phyloP scores from a whole-genome alignment of 371 early-diverging fungal species.

The Mucor sp. region DNA sequence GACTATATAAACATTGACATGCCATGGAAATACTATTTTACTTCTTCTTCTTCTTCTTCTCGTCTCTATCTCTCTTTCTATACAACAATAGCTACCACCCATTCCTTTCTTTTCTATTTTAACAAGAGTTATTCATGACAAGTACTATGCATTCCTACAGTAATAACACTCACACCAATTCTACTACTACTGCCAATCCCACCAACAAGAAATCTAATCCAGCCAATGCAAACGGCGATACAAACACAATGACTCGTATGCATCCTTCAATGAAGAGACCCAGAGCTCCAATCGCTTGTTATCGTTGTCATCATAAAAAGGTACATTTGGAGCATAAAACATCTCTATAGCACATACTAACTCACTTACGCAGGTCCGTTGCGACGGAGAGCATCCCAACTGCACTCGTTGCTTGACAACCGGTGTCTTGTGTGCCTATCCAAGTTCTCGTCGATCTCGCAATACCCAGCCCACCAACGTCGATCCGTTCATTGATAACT shows the following conservation, averaged over 20 bases:
- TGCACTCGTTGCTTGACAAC: conserved; percentile 44
- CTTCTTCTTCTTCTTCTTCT: neutral
- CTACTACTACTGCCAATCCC: neutral
- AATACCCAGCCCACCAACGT: conserved; percentile 45
- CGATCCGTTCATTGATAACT: conserved; percentile 47
- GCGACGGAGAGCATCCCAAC: conserved; percentile 44
- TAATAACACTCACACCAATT: neutral
- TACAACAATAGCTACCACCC: neutral
- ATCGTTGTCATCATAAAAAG: conserved; percentile 48
- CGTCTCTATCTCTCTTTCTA: neutral
- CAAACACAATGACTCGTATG: conserved; percentile 21
- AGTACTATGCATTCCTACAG: conserved; percentile 7
- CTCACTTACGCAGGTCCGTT: conserved; percentile 32
- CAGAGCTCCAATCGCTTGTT: conserved; percentile 44
- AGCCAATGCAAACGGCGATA: neutral
- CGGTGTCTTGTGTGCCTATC: conserved; percentile 44
- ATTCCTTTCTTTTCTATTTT: neutral
- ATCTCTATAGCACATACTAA: neutral
- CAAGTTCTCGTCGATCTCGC: conserved; percentile 46
- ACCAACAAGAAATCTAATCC: neutral
- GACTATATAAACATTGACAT: conserved; percentile 3
- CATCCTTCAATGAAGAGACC: conserved; percentile 36
- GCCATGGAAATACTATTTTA: conserved; percentile 3
- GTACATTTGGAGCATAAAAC: conserved; percentile 9
- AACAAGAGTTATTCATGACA: neutral